phyloP scores from a whole-genome alignment of 140 eudicot genomes.

The Ambrosia hybrid region DNA sequence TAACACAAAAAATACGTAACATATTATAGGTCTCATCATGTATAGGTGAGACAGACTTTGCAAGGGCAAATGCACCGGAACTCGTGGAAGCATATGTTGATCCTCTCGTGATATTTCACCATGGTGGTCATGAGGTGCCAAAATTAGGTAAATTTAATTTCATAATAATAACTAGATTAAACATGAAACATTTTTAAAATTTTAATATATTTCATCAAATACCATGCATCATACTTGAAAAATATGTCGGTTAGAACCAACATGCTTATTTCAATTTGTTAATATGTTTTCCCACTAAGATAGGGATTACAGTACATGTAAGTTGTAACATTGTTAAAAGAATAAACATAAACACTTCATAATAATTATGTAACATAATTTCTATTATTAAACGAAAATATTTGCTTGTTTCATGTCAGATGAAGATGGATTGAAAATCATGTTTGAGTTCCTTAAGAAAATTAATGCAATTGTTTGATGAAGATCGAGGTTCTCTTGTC shows the following conservation, averaged over 20 bases:
- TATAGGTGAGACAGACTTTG: slow-evolving; percentile 7
- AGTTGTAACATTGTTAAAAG: too few relatives aligned
- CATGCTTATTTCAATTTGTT: too few relatives aligned
- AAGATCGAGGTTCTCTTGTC: not conserved
- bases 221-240: too few relatives aligned
- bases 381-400: not conserved
- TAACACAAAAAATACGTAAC: too few relatives aligned
- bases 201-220: too few relatives aligned
- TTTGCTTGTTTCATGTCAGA: slow-evolving; percentile 7
- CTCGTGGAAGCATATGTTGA: slow-evolving; percentile 22
- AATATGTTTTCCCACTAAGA: too few relatives aligned
- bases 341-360: too few relatives aligned
- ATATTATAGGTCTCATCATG: not conserved
- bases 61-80: slow-evolving; percentile 2
- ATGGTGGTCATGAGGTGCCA: slow-evolving; percentile 28
- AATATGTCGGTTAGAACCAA: too few relatives aligned
- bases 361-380: too few relatives aligned
- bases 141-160: slow-evolving; percentile 1
- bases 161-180: too few relatives aligned
- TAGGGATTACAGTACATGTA: too few relatives aligned
- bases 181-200: too few relatives aligned
- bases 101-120: slow-evolving; percentile 24
- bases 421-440: slow-evolving; percentile 22
- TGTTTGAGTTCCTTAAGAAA: slow-evolving; percentile 9
- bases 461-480: slow-evolving; percentile 13